Conservation (phyloP, 257 asterid species). For the Solanum pinnatisectum region DNA sequence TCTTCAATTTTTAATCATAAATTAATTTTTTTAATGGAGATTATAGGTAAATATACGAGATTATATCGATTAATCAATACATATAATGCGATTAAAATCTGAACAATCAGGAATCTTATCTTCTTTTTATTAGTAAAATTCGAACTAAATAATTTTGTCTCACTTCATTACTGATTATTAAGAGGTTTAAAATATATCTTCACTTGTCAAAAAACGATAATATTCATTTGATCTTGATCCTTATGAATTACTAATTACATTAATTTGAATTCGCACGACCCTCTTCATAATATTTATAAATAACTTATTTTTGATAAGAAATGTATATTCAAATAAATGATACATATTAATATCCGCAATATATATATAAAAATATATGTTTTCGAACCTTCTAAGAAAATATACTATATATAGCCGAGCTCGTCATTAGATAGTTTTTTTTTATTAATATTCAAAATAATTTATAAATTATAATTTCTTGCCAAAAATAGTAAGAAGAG, state of each 20-base stretch:
- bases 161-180: background rate
- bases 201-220: background rate
- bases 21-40: background rate
- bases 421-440: too few relatives aligned
- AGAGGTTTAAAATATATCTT: background rate
- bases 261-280: background rate
- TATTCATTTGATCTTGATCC: background rate
- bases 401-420: too few relatives aligned
- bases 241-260: background rate
- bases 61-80: background rate
- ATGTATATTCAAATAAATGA: background rate
- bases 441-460: background rate
- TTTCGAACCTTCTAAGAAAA: background rate
- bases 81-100: accelerated
- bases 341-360: too few relatives aligned
- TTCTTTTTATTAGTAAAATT: background rate
- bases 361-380: too few relatives aligned
- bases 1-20: too few relatives aligned
- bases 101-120: background rate
- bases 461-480: too few relatives aligned
- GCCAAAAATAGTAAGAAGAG: background rate
- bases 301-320: too few relatives aligned
- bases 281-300: background rate
- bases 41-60: too few relatives aligned
- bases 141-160: background rate